These are phyloP conservation scores for Talaromyces borbonicus DNA, from an alignment of 495 filamentous ascomycete species.

Conservation along the genomic window DNA sequence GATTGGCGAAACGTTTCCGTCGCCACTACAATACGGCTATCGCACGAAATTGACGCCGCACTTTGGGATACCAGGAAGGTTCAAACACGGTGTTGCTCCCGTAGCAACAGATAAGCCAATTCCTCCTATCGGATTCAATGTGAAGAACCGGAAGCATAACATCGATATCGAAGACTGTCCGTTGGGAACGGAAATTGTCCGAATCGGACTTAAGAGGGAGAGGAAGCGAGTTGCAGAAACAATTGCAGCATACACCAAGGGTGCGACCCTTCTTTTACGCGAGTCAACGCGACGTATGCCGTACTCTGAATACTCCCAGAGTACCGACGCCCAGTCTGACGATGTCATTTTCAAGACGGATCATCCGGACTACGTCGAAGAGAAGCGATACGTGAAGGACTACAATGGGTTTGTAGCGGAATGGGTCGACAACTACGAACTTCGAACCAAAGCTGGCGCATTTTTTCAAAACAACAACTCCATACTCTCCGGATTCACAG, in stretches of 20 bases:
- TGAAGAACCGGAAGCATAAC: constrained; percentile 59
- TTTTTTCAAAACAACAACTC: constrained; percentile 99
- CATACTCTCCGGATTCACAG: constrained; percentile 82
- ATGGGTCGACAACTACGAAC: constrained; percentile 75
- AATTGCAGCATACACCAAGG: constrained; percentile 60
- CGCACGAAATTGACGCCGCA: constrained; percentile 95
- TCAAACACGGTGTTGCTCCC: constrained; percentile 16
- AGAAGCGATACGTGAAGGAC: constrained; percentile 81
- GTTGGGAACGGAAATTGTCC: constrained; percentile 78
- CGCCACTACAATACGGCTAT: constrained; percentile 84
- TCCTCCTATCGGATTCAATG: constrained; percentile 85
- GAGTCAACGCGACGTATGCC: constrained; percentile 68
- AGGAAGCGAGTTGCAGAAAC: constrained; percentile 59
- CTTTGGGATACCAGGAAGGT: constrained; percentile 56
- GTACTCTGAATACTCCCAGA: constrained; percentile 28
- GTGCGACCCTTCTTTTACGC: constrained; percentile 80
- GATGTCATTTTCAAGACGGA: constrained; percentile 25
- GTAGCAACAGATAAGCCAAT: constrained; percentile 38
- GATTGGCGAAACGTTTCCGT: constrained; percentile 77
- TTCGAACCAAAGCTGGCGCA: constrained; percentile 79
- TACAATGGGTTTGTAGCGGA: constrained; percentile 70
- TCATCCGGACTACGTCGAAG: constrained; percentile 48
- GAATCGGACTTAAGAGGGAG: constrained; percentile 64
- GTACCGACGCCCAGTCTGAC: constrained; percentile 5
- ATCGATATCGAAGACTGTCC: constrained; percentile 97